Conservation (phyloP, 208 protist genomes). For the Strigomonas oncopelti region DNA sequence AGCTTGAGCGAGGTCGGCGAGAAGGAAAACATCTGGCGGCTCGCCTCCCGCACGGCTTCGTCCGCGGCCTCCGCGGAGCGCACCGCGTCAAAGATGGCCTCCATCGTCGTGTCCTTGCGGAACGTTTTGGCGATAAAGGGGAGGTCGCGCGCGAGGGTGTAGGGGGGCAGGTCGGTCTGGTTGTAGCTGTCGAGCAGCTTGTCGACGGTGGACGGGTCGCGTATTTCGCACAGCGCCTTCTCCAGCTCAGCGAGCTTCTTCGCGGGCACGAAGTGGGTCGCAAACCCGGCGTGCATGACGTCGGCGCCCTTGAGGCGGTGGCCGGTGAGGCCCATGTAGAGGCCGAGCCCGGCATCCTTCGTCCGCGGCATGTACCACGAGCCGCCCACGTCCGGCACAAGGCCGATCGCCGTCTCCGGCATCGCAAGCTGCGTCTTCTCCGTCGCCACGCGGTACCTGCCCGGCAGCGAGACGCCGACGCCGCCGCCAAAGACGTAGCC, state of each 20-base stretch:
- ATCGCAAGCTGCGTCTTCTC: conserved; percentile 77
- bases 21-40: conserved; percentile 27
- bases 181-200: conserved; percentile 41
- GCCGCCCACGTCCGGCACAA: conserved; percentile 77
- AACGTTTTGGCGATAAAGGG: conserved; percentile 36
- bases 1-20: conserved; percentile 61
- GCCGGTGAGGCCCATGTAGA: conserved; percentile 79
- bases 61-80: conserved; percentile 18
- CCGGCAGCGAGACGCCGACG: conserved; percentile 70
- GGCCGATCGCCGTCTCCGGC: conserved; percentile 82
- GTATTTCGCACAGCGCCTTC: conserved; percentile 41
- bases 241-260: conserved; percentile 45
- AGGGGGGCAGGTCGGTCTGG: conserved; percentile 32
- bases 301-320: conserved; percentile 70
- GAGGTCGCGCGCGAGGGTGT: conserved; percentile 33
- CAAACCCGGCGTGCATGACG: conserved; percentile 62
- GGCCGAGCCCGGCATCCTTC: conserved; percentile 35
- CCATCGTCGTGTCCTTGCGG: conserved; percentile 30
- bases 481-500: conserved; percentile 83
- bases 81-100: conserved; percentile 42
- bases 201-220: conserved; percentile 28
- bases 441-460: conserved; percentile 71
- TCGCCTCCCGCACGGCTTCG: conserved; percentile 27
- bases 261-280: conserved; percentile 75
- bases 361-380: conserved; percentile 70